Evolutionary conservation across 805 yeast species (phyloP).

Genomic region (Candida corydali): DNA sequence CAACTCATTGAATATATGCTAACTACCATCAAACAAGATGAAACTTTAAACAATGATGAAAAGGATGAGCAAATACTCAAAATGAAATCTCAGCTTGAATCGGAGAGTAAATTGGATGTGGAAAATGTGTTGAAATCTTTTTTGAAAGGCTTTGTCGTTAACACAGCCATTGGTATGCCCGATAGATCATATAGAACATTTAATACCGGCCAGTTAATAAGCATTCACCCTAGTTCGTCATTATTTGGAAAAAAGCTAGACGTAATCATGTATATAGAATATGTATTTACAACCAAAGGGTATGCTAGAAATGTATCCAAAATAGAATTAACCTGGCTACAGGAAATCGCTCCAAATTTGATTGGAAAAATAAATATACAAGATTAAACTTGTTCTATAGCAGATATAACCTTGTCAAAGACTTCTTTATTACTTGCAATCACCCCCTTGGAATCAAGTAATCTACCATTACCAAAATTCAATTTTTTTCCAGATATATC

Average conservation of each 20-base stretch:
- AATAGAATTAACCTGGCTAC: conserved; percentile 80
- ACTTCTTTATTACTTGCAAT: conserved; percentile 66
- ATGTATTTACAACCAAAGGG: conserved; percentile 88
- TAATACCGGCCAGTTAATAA: conserved; percentile 74
- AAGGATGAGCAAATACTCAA: conserved; percentile 21
- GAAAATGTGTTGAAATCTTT: conserved; percentile 70
- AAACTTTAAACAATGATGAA: conserved; percentile 21
- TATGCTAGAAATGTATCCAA: conserved; percentile 88
- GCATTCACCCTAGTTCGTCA: conserved; percentile 87
- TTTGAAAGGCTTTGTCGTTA: conserved; percentile 75
- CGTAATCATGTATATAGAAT: conserved; percentile 91
- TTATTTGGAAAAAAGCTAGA: conserved; percentile 79
- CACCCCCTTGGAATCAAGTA: conserved; percentile 82
- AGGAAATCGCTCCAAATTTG: conserved; percentile 69
- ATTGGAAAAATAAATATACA: conserved; percentile 34
- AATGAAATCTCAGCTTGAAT: conserved; percentile 15
- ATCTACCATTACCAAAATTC: conserved; percentile 84
- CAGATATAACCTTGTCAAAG: conserved; percentile 46
- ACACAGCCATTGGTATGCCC: conserved; percentile 92
- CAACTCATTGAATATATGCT: conserved; percentile 73
- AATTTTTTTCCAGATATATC: conserved; percentile 74
- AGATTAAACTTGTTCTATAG: conserved; percentile 33
- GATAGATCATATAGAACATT: conserved; percentile 90
- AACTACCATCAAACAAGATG: conserved; percentile 42
- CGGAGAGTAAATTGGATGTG: conserved; percentile 41